Base-by-base conservation (phyloP, 148 eudicot genomes). In the Rhododendron ferrugineum region DNA sequence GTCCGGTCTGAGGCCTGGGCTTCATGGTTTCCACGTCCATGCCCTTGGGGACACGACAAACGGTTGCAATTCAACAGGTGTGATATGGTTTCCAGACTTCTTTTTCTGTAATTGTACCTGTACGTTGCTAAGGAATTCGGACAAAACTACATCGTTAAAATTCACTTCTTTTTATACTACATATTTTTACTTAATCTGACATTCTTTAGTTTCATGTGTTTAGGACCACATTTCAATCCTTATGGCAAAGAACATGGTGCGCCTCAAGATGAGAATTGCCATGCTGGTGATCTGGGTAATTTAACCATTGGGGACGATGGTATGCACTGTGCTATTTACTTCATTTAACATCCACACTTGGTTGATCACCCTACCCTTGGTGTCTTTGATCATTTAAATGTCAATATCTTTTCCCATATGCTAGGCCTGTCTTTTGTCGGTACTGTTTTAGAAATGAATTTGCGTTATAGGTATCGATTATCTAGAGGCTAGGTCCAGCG, bases 281-380 rank as follows among this genome's bases (percentile, higher is more conserved):
- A 96, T 90, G 98, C 98, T 91, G 99, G 98, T 91, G 99, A 96
- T 90, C 94, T 96, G 85, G 99, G 99, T 37, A 96, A 95, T 81
- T 85, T 96, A 79, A 93, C 90, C 23, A 98, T 88, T 83, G 95
- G 97, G 50, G 96, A 91, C 66, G 96, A 96, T 89, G 99, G 99
- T 96, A 91, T 86, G 93, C 44, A 75, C 56, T 34, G 28, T 76
- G 49, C 49, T 82, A 6, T n/a, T 80, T 28, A 6, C 1, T 79
- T 28, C 11, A 37, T 30, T 7, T 52, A 30, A 50, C 66, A 26
- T 80, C 20, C 34, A 79, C 15, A 3, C 16, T n/a, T 26, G 58
- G 34, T 47, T 46, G 58, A 11, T n/a, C 28, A 54, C 32, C 16
- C 16, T 40, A 16, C 15, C 16, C 30, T 14, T 3, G 2, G 32